Evolutionary conservation across 371 early-diverging fungal genomes (phyloP), one percentile per base, ranked within the genome.

Genomic region (Thermomucor indicae-seudaticae): DNA sequence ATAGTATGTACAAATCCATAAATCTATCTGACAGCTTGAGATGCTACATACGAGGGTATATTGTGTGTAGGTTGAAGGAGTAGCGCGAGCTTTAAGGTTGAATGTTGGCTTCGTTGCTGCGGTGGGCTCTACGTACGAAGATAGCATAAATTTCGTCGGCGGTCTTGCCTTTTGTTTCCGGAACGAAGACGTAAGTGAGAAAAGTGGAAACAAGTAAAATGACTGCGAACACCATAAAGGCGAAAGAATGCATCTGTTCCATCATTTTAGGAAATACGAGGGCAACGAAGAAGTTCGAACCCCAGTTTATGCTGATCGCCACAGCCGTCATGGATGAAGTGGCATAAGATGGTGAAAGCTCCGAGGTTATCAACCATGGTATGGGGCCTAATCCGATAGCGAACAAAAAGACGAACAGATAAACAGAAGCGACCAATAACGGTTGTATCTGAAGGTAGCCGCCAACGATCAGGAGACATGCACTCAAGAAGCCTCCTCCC

Each of bases 321-420:
- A 84, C 39, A 1, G 67, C 60, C 29, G 70, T 70, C 16, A 69
- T 62, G 5, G 82, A 74, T 4, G 83, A 79, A 14, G 84, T 79
- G 1, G 85, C 64, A n/a, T 82, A 77, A 0, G 80, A 75, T 0
- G 89, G 87, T 34, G 87, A 70, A 40, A 91, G 47, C 51, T 90
- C 90, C 0, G 87, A 78, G 2, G 82, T 80, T 27, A 89, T 57
- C 54, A 89, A 65, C 89, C 91, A 92, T 6, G 92, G 89, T 44
- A 93, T 88, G 0, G 86, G 84, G 4, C 93, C 91, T 5, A 95
- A 55, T 4, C 92, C 97, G 29, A 94, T 65, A 29, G 89, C 89
- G 72, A 90, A 96, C 35, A 81, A 75, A 12, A 81, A 75, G n/a
- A 89, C 83, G 69, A 89, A 92, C n/a, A 86, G 47, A 58, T 88